Evolutionary conservation across 257 asterid genomes (phyloP).

Genomic region (Jacaranda copaia): DNA sequence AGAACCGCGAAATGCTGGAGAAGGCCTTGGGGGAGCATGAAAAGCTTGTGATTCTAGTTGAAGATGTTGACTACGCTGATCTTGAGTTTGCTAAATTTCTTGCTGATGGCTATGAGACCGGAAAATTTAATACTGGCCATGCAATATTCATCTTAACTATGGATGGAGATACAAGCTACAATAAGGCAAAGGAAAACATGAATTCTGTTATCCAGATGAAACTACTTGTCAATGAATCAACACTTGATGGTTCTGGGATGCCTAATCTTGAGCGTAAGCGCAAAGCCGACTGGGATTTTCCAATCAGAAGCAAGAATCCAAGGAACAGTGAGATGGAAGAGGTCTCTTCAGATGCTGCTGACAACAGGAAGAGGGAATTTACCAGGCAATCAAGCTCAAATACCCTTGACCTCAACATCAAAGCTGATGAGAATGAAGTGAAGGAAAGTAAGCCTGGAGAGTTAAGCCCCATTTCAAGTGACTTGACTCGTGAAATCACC

Average conservation of each 20-base stretch:
- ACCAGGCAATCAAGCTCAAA: slow-evolving; percentile 45
- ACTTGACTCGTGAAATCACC: slow-evolving; percentile 38
- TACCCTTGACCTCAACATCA: slow-evolving; percentile 66
- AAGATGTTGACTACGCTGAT: slow-evolving; percentile 63
- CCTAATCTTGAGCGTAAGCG: slow-evolving; percentile 52
- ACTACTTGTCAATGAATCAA: slow-evolving; percentile 41
- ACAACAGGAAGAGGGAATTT: slow-evolving; percentile 33
- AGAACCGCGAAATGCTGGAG: slow-evolving; percentile 48
- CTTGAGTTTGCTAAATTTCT: slow-evolving; percentile 57
- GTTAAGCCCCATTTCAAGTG: slow-evolving; percentile 42
- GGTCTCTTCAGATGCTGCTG: slow-evolving; percentile 27
- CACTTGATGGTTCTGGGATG: slow-evolving; percentile 19
- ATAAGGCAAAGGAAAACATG: slow-evolving; percentile 1
- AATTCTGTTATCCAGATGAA: slow-evolving; percentile 53
- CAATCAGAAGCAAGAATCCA: slow-evolving; percentile 46
- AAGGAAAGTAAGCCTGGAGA: slow-evolving; percentile 31
- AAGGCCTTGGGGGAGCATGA: slow-evolving; percentile 51
- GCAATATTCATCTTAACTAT: slow-evolving; percentile 54
- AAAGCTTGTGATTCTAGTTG: slow-evolving; percentile 61
- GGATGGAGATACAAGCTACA: slow-evolving; percentile 34
- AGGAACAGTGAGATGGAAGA: slow-evolving; percentile 41
- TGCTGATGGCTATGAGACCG: slow-evolving; percentile 41
- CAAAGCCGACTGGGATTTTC: slow-evolving; percentile 55
- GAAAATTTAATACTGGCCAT: slow-evolving; percentile 29
- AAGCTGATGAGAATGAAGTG: slow-evolving; percentile 50